Base-by-base conservation (phyloP, 129 eudicot genomes). In the Lactuca sativa region DNA sequence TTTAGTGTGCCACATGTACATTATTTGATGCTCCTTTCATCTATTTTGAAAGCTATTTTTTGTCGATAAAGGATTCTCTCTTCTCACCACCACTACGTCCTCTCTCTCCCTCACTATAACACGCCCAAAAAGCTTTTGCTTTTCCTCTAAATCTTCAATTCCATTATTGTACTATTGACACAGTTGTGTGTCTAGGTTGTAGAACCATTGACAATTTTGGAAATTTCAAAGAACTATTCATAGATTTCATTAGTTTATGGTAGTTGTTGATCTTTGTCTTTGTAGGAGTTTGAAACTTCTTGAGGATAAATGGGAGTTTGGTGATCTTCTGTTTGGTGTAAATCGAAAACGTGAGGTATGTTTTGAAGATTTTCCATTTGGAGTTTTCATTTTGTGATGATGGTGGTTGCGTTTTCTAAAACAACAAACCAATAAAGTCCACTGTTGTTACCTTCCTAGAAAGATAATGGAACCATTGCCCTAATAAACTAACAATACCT, bases 321-420 rank as follows among this genome's bases (percentile, higher is more conserved):
- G 70, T 77, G 65, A 62, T 69, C 65, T 62, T 61, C 48, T 49
- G 4, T 10, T 51, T 3, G 13, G 31, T 40, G 58, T n/a, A 59
- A 67, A 67, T 53, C 41, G 40, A 71, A 80, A 85, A 85, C 87
- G 95, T 79, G 91, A 87, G 83, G 77, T 78, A 67, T 62, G 72
- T 56, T 69, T 60, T 33, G n/a, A 43, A 34, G 10, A 16, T n/a
- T 18, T 64, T 79, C 12, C 59, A 37, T 36, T 52, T 52, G 81
- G 74, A 61, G 6, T 55, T 49, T 63, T 69, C 43, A 60, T 36
- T 76, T 13, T 58, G 48, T 34, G 82, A 78, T 56, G 78, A 84
- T 90, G 93, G 93, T 90, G 81, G 93, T 93, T 62, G 92, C 90
- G 30, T 74, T 81, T 73, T 69, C 89, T 47, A 87, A 78, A 73